These are phyloP conservation scores for Cladosporium sp. DNA, from an alignment of 2,329 filamentous ascomycete genomes.

Conservation along the genomic window DNA sequence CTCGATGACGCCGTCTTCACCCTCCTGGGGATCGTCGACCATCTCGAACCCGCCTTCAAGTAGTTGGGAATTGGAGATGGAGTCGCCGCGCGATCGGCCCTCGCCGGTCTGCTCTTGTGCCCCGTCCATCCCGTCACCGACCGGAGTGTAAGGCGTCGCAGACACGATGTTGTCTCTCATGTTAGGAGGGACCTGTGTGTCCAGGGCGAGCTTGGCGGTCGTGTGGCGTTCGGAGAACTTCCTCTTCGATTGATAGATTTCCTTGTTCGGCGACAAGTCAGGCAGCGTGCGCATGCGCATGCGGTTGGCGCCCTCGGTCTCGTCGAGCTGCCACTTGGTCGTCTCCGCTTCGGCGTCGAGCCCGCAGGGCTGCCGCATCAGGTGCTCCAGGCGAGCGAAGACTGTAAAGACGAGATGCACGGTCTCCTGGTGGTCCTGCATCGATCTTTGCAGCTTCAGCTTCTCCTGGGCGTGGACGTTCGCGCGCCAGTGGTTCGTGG, in stretches of 20 bases:
- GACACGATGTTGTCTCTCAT: slow-evolving; percentile 23
- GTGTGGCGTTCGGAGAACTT: slow-evolving; percentile 52
- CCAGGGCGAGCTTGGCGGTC: slow-evolving; percentile 29
- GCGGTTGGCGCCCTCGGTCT: slow-evolving; percentile 89
- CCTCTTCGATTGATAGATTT: slow-evolving; percentile 79
- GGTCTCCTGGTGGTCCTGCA: slow-evolving; percentile 93
- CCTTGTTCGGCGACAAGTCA: slow-evolving; percentile 61
- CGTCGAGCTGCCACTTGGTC: slow-evolving; percentile 84
- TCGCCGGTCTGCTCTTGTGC: slow-evolving; percentile 16
- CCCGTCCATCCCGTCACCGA: slow-evolving; percentile 9
- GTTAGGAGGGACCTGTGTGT: slow-evolving; percentile 25
- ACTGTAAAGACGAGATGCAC: slow-evolving; percentile 67
- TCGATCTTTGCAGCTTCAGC: slow-evolving; percentile 77
- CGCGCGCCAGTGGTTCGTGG: slow-evolving; percentile 85
- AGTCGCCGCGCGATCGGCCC: slow-evolving; percentile 36
- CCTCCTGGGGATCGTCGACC: slow-evolving; percentile 84
- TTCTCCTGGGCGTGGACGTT: slow-evolving; percentile 92
- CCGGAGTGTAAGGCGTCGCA: slow-evolving; percentile 15
- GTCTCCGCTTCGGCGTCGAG: slow-evolving; percentile 58
- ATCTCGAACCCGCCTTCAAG: slow-evolving; percentile 92
- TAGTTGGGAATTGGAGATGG: slow-evolving; percentile 35
- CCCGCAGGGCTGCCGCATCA: slow-evolving; percentile 72
- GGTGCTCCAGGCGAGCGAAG: slow-evolving; percentile 71
- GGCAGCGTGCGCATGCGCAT: slow-evolving; percentile 86
- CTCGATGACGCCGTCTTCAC: slow-evolving; percentile 72